Percentiles rank a stretch among this genome's conserved stretches.
phyloP scores from a whole-genome alignment of 2,329 filamentous ascomycete genomes.

The Cladobotryum protrusum region DNA sequence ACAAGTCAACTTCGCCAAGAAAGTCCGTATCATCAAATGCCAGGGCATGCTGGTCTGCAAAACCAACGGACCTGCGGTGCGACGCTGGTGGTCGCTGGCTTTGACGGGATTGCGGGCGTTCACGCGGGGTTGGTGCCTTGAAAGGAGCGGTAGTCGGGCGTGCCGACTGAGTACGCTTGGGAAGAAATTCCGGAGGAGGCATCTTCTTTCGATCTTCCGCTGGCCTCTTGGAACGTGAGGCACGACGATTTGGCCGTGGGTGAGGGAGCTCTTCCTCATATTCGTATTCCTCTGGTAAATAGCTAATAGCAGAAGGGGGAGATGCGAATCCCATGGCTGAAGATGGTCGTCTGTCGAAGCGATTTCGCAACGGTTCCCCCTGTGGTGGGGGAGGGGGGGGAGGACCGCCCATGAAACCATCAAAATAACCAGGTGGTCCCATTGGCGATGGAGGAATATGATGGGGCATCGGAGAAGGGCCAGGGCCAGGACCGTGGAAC shows the following conservation, averaged over 20 bases:
- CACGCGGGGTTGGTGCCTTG: conserved; percentile 22
- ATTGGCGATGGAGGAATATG: conserved; percentile 22
- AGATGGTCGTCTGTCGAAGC: conserved; percentile 31
- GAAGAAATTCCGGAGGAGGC: conserved; percentile 39
- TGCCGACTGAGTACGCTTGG: conserved; percentile 30
- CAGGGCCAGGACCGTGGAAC: conserved; percentile 10
- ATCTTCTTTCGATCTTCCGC: conserved; percentile 42
- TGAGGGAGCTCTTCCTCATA: conserved; percentile 27
- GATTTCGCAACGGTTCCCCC: conserved; percentile 26
- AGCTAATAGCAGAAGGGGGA: conserved; percentile 20
- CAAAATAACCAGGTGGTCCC: conserved; percentile 26
- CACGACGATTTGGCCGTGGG: conserved; percentile 31
- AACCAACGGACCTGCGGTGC: conserved; percentile 27
- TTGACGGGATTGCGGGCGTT: conserved; percentile 19
- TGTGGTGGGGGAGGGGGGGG: conserved; percentile 18
- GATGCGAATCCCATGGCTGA: conserved; percentile 33
- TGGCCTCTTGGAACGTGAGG: conserved; percentile 37
- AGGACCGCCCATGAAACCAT: conserved; percentile 20
- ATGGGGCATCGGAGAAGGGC: conserved; percentile 17
- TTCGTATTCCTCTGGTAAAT: conserved; percentile 36
- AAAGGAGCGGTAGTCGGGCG: conserved; percentile 23
- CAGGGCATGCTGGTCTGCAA: conserved; percentile 21
- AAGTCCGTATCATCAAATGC: conserved; percentile 35
- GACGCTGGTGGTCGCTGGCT: conserved; percentile 24
- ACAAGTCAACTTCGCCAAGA: conserved; percentile 29